Evolutionary conservation across 768 basidiomycete species (phyloP).

Genomic region (Leccinum obscurum): DNA sequence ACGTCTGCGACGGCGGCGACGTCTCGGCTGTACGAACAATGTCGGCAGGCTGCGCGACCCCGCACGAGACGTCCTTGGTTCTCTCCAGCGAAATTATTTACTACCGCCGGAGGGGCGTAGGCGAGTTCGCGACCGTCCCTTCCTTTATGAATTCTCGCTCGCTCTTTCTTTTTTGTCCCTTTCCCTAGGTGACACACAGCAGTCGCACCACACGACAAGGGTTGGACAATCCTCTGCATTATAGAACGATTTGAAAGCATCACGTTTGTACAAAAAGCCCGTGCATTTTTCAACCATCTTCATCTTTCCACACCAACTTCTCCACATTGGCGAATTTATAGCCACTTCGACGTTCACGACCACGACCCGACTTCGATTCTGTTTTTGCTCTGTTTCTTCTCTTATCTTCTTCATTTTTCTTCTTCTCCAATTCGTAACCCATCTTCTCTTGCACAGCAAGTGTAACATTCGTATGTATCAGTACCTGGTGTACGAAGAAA

Average conservation of each 20-base stretch:
- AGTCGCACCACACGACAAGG: conserved; percentile 5
- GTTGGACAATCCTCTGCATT: conserved; percentile 5
- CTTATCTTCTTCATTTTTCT: background rate
- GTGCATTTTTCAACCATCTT: conserved; percentile 11
- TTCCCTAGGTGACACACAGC: conserved; percentile 7
- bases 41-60: conserved; percentile 35
- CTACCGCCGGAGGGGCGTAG: conserved; percentile 41
- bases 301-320: conserved; percentile 2
- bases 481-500: conserved; percentile 35
- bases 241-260: conserved; percentile 23
- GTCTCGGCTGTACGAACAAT: conserved; percentile 32
- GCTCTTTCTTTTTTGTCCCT: background rate
- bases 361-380: conserved; percentile 5
- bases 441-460: conserved; percentile 11
- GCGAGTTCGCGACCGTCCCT: background rate
- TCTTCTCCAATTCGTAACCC: background rate
- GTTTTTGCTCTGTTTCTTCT: conserved; percentile 10
- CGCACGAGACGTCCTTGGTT: conserved; percentile 55
- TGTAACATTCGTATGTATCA: conserved; percentile 29
- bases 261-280: conserved; percentile 21
- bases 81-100: conserved; percentile 51
- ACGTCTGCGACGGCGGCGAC: conserved; percentile 25
- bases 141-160: conserved; percentile 8
- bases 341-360: conserved; percentile 30
- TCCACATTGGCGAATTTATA: conserved; percentile 18